A percentile compares a stretch with the other conserved stretches of the same genome.
Evolutionary conservation across 1,284 basidiomycete genomes (phyloP).

Genomic region (Puccinia horiana): DNA sequence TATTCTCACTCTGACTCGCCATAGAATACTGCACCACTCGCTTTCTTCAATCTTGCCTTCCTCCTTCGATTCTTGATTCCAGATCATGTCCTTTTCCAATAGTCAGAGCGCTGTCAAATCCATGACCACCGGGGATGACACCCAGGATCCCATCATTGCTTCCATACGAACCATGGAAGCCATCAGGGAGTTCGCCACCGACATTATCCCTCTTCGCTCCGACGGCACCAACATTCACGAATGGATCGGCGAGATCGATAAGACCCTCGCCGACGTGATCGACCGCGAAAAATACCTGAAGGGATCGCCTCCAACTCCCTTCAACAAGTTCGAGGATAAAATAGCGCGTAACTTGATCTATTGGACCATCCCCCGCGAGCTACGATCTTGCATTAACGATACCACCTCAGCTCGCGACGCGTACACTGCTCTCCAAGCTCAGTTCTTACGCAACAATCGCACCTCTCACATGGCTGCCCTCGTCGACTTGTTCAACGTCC

Average conservation of each 20-base stretch:
- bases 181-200: constrained; percentile 18
- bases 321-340: constrained; percentile 15
- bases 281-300: constrained; percentile 20
- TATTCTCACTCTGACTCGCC: background rate
- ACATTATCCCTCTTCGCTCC: constrained; percentile 19
- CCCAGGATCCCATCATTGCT: constrained; percentile 22
- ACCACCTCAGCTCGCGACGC: constrained; percentile 14
- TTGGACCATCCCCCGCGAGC: constrained; percentile 30
- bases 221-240: constrained; percentile 23
- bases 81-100: constrained; percentile 9
- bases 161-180: constrained; percentile 31
- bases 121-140: background rate
- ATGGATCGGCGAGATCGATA: constrained; percentile 19
- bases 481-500: constrained; percentile 27
- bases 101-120: background rate
- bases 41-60: background rate
- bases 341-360: constrained; percentile 28
- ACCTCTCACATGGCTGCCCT: constrained; percentile 30
- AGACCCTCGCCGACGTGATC: constrained; percentile 22
- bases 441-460: constrained; percentile 31
- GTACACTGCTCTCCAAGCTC: background rate
- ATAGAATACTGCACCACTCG: background rate
- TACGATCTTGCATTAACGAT: constrained; percentile 13
- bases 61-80: background rate
- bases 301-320: background rate